Evolutionary conservation across 2,329 filamentous ascomycete genomes (phyloP).

Genomic region (Pseudocercospora pini-densiflorae): DNA sequence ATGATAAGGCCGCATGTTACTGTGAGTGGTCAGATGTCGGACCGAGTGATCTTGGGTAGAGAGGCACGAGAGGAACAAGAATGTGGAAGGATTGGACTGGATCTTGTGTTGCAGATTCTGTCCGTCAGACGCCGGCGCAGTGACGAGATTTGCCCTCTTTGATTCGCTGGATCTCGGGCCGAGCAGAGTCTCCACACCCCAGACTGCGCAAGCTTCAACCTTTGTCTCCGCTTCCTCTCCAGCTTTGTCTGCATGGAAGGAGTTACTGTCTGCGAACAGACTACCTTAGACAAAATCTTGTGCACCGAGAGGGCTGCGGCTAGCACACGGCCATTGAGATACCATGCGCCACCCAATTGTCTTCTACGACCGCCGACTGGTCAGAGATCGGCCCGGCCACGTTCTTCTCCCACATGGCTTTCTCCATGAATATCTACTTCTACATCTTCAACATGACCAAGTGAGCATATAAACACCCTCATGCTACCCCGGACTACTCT

Average conservation of each 20-base stretch:
- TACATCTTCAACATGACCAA: not conserved
- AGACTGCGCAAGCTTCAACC: conserved; percentile 1
- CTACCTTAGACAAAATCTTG: not conserved
- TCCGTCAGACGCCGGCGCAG: conserved; percentile 2
- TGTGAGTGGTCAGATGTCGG: conserved; percentile 10
- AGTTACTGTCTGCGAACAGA: not conserved
- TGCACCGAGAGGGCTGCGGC: not conserved
- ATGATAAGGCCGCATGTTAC: conserved; percentile 3
- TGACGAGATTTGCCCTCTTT: not conserved
- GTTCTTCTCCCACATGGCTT: not conserved
- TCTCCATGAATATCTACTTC: not conserved
- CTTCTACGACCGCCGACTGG: conserved; percentile 9
- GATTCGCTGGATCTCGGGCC: conserved; percentile 9
- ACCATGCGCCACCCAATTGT: conserved; percentile 2
- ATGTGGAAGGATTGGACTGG: not conserved
- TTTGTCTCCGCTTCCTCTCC: not conserved
- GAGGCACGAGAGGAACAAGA: not conserved
- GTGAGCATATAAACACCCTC: conserved; percentile 3
- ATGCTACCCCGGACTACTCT: not conserved
- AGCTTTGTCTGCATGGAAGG: conserved; percentile 8
- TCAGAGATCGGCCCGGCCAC: conserved; percentile 7
- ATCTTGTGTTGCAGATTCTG: not conserved
- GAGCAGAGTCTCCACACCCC: not conserved
- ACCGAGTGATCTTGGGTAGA: not conserved
- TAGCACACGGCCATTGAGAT: conserved; percentile 3